Conservation (phyloP, 495 filamentous ascomycete species). For the Parmelia sp. region DNA sequence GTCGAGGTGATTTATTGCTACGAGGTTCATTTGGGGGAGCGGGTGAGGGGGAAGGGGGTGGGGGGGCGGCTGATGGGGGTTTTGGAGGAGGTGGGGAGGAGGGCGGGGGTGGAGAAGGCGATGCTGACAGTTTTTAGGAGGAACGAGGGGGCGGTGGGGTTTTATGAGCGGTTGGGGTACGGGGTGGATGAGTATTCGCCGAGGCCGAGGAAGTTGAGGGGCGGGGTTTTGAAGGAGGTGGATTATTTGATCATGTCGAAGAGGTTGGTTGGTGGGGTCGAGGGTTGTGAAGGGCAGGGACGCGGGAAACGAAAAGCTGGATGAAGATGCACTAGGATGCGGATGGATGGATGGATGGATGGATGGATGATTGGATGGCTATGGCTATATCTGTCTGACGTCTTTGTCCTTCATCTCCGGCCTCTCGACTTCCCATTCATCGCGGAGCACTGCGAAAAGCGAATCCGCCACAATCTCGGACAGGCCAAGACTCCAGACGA, state of each 20-base stretch:
- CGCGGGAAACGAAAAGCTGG: constrained; percentile 15
- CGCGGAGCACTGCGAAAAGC: constrained; percentile 78
- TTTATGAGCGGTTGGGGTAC: constrained; percentile 68
- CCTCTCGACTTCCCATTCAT: constrained; percentile 90
- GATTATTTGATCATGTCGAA: constrained; percentile 73
- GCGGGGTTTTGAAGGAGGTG: constrained; percentile 55
- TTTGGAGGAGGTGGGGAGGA: constrained; percentile 40
- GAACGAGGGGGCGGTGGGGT: constrained; percentile 54
- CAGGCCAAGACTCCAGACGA: constrained; percentile 89
- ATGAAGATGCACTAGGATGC: neutral
- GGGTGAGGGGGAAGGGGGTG: constrained; percentile 43
- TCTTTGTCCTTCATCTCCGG: constrained; percentile 85
- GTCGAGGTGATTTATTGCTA: constrained; percentile 77
- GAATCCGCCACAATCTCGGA: constrained; percentile 76
- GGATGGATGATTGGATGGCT: constrained; percentile 19
- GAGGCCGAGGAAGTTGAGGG: constrained; percentile 52
- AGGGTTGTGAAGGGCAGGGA: neutral
- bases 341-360: neutral
- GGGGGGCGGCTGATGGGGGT: constrained; percentile 38
- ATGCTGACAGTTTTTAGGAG: constrained; percentile 80
- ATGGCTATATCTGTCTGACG: constrained; percentile 69
- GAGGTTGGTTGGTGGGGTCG: constrained; percentile 28
- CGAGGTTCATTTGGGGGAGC: constrained; percentile 67
- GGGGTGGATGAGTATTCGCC: constrained; percentile 61
- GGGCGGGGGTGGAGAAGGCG: constrained; percentile 53